A percentile compares a stretch with the other conserved stretches of the same genome.
Evolutionary conservation across 192 early-diverging fungal species (phyloP).

Genomic region (Funneliformis mosseae): DNA sequence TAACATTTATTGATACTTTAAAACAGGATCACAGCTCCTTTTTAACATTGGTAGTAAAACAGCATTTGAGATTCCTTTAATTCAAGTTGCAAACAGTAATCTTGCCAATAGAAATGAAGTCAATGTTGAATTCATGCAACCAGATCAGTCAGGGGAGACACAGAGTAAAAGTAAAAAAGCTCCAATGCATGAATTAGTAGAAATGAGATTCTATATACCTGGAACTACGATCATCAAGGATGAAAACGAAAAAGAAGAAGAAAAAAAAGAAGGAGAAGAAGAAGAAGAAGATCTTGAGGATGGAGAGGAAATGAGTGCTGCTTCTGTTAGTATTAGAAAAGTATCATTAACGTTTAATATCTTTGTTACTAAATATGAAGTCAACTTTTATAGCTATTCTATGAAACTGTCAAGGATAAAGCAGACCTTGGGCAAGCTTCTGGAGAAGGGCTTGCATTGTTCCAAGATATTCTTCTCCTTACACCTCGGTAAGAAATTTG

Average conservation of each 20-base stretch:
- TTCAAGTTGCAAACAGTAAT: slow-evolving; percentile 84
- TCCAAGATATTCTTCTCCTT: slow-evolving; percentile 86
- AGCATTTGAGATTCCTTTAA: slow-evolving; percentile 90
- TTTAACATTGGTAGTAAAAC: slow-evolving; percentile 85
- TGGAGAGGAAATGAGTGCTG: slow-evolving; percentile 66
- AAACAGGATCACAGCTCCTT: slow-evolving; percentile 60
- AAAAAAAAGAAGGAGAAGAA: slow-evolving; percentile 51
- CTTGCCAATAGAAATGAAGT: slow-evolving; percentile 90
- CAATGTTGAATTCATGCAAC: slow-evolving; percentile 81
- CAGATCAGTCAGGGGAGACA: slow-evolving; percentile 49
- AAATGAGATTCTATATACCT: slow-evolving; percentile 92
- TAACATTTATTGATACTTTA: background rate
- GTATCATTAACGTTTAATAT: too few species aligned
- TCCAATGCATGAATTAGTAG: slow-evolving; percentile 79
- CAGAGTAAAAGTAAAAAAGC: slow-evolving; percentile 53
- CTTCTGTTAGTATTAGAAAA: too few species aligned
- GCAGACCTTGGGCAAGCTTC: slow-evolving; percentile 85
- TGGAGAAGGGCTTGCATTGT: slow-evolving; percentile 88
- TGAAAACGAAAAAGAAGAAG: slow-evolving; percentile 47
- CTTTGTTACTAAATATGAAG: too few species aligned
- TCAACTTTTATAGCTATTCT: slow-evolving; percentile 75
- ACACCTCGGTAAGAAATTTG: slow-evolving; percentile 72
- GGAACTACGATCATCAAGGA: slow-evolving; percentile 65
- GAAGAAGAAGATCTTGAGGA: slow-evolving; percentile 52
- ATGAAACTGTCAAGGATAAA: slow-evolving; percentile 89